Percentiles rank a stretch among this genome's conserved stretches.
Conservation (phyloP, 176 grass and related monocot genomes). For the Stipa capillata region DNA sequence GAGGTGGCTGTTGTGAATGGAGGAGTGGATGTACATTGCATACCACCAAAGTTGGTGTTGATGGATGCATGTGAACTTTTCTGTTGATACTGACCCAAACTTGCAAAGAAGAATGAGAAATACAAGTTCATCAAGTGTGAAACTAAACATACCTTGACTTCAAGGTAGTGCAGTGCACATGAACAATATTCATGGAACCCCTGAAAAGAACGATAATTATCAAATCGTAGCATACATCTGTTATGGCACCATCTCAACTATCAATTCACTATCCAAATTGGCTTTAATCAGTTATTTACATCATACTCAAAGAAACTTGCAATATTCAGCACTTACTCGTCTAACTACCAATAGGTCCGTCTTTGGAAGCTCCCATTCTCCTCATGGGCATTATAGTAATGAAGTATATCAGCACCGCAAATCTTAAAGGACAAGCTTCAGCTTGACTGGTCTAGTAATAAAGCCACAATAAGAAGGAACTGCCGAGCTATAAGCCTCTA, state of each 20-base stretch:
- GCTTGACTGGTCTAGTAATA: constrained; percentile 2
- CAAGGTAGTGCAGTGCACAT: constrained; percentile 88
- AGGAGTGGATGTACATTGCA: background rate
- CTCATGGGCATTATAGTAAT: constrained; percentile 94
- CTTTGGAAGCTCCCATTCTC: constrained; percentile 86
- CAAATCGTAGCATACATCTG: background rate
- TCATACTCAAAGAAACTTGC: background rate
- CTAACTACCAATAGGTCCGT: constrained; percentile 80
- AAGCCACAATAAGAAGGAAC: constrained; percentile 23
- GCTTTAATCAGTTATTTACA: background rate
- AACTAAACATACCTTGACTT: constrained; percentile 66
- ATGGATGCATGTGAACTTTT: background rate
- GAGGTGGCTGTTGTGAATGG: background rate
- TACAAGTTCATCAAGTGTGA: background rate
- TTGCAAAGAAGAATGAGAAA: background rate
- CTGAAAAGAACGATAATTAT: constrained; percentile 36
- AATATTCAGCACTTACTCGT: constrained; percentile 62
- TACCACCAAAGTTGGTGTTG: background rate
- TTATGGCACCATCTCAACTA: background rate
- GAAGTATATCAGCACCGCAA: constrained; percentile 89
- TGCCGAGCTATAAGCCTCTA: background rate
- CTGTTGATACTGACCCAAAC: background rate
- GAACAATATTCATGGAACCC: constrained; percentile 80
- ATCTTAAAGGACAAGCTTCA: constrained; percentile 29
- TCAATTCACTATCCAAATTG: background rate